Evolutionary conservation across 2,329 filamentous ascomycete species (phyloP).

Genomic region (Epichloe glyceriae): DNA sequence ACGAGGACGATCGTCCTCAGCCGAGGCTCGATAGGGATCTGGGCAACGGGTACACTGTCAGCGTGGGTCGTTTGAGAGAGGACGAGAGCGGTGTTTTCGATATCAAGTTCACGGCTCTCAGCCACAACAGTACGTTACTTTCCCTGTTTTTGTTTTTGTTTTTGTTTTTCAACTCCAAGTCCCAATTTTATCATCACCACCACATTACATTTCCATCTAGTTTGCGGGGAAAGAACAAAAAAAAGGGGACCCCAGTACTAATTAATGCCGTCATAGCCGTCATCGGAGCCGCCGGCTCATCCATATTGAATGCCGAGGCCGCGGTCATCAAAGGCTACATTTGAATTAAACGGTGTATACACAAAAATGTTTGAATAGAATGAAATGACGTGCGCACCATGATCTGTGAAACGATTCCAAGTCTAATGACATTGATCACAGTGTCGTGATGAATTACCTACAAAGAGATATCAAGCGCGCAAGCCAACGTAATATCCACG

Average conservation of each 20-base stretch:
- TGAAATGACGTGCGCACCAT: neutral
- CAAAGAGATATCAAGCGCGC: too few relatives aligned
- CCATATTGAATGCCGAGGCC: constrained; percentile 87
- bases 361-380: neutral
- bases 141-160: neutral
- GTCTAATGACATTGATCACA: too few relatives aligned
- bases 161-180: neutral
- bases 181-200: neutral
- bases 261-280: constrained; percentile 42
- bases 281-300: constrained; percentile 90
- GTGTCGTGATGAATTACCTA: too few relatives aligned
- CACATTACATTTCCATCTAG: neutral
- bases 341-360: constrained; percentile 24
- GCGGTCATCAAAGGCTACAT: constrained; percentile 81
- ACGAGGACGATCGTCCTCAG: constrained; percentile 82
- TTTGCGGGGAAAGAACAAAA: neutral
- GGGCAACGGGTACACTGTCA: constrained; percentile 77
- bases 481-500: too few relatives aligned
- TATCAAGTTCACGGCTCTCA: constrained; percentile 86
- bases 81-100: constrained; percentile 86
- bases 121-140: constrained; percentile 52
- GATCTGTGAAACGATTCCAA: too few relatives aligned
- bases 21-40: constrained; percentile 81
- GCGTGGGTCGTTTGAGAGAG: constrained; percentile 74
- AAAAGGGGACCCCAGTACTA: neutral